Evolutionary conservation across 2,329 filamentous ascomycete genomes (phyloP), one percentile per base, ranked within the genome.

Genomic region (Triangularia setosa): DNA sequence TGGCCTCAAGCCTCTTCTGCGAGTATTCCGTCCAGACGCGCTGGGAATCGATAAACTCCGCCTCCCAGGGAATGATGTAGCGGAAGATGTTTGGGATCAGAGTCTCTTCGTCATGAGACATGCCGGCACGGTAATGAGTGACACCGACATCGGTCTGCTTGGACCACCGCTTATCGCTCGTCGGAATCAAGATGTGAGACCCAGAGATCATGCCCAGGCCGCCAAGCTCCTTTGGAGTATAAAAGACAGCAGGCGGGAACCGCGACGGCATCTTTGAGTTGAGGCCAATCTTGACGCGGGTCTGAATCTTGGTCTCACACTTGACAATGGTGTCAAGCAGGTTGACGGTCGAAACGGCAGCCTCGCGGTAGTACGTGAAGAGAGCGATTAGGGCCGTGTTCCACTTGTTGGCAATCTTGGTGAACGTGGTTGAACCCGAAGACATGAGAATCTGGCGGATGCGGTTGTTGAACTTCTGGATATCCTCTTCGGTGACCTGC

Each of bases 391-490:
- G 79, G 1, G 92, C 95, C 0, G 95, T 99, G 78, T 99, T 99
- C 95, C 96, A 99, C 80, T 99, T 99, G 80, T 99, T 99, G 56
- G 96, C 95, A 73, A 99, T 99, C 84, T 99, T 99, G 55, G 95
- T 99, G 79, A 99, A 99, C 0, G 95, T 99, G 0, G 95, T 99
- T 4, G 92, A 97, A n/a, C 95, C 96, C 64, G 95, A 98, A 11
- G 94, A 98, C 95, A 99, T 99, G 63, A 99, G 84, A 75, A 99
- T 99, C 74, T 99, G 95, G 65, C 95, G 88, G 73, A 99, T 99
- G 52, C 96, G 89, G 77, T 99, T 99, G 79, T 99, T 99, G 83
- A 99, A 99, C 78, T 98, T 98, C 69, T 94, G 90, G 58, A 99
- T 94, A 73, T 99, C 95, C 74, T 98, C 95, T 73, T 98, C 94